Base-by-base conservation (phyloP, 2,329 filamentous ascomycete species). In the Arthrobotrys pseudoclavata region DNA sequence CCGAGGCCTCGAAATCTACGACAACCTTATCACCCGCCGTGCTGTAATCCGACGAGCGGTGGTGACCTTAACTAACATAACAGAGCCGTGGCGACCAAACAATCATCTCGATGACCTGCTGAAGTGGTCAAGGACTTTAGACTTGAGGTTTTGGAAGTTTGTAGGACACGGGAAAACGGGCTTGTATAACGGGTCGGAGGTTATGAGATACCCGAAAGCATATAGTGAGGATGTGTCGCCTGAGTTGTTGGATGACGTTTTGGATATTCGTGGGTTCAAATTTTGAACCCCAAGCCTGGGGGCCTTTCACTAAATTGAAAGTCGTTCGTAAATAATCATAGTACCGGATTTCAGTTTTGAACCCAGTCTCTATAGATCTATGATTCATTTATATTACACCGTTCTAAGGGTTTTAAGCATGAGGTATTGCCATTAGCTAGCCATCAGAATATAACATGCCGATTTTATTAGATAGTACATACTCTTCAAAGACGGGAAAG, bases 141-240 rank as follows among this genome's bases (percentile, higher is more conserved):
- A 60, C 15, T 4, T 26, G 12, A 18, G 31, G 3, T 20, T 34
- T 29, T 15, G 29, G 26, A 22, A 13, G 15, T 22, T 57, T 22
- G 4, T 60, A 5, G 3, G 6, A 20, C 7, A 7, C 9, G 52
- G 29, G 34, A 26, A 42, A 24, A 12, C 3, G 18, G 34, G 55
- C 12, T 6, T 60, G 12, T 60, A 26, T 42, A 42, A 24, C n/a
- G 55, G 55, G 12, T 60, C 55, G 1, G 55, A 60, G 55, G 26
- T 60, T n/a, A 24, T 60, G 12, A 40, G 31, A 7, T 60, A 60
- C 7, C 13, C 12, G 31, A n/a, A 3, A 10, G n/a, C 5, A 7
- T 0, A 34, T 5, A 1, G 12, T 53, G 1, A 13, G 1, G 50
- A 29, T 53, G 7, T 50, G 2, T 10, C 52, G 31, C 6, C 2